Evolutionary conservation across 352 stramenopile genomes (phyloP).

Genomic region (Globisporangium perplexum): DNA sequence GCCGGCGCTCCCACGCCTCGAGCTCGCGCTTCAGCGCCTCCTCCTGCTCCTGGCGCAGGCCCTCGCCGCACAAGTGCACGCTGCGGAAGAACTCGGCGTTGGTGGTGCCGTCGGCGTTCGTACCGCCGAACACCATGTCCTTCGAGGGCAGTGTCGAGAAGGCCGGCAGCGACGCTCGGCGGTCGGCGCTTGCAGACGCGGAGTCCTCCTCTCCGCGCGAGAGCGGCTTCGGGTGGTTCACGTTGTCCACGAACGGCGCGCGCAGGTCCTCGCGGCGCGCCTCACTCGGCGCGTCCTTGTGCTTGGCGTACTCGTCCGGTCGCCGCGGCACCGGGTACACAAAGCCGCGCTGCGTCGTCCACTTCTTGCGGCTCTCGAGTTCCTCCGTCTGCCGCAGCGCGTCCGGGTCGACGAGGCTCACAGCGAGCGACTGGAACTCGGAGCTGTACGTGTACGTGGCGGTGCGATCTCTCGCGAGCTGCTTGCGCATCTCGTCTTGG

Average conservation of each 20-base stretch:
- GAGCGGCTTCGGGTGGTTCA: conserved; percentile 58
- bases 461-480: conserved; percentile 42
- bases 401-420: conserved; percentile 76
- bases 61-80: conserved; percentile 84
- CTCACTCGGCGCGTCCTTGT: conserved; percentile 62
- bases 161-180: conserved; percentile 11
- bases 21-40: conserved; percentile 59
- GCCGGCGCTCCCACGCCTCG: conserved; percentile 60
- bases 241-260: conserved; percentile 82
- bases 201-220: conserved; percentile 26
- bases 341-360: conserved; percentile 86
- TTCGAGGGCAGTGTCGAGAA: conserved; percentile 88
- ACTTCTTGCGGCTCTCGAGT: conserved; percentile 40
- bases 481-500: conserved; percentile 71
- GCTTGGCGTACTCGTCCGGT: conserved; percentile 64
- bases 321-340: conserved; percentile 75
- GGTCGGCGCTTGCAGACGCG: neutral
- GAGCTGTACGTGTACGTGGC: conserved; percentile 84
- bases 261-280: conserved; percentile 79
- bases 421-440: conserved; percentile 83
- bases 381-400: conserved; percentile 48
- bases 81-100: conserved; percentile 80
- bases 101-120: conserved; percentile 55
- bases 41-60: conserved; percentile 66
- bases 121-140: conserved; percentile 82